Evolutionary conservation across 257 asterid genomes (phyloP).

Genomic region (Parsonsia alboflavescens): DNA sequence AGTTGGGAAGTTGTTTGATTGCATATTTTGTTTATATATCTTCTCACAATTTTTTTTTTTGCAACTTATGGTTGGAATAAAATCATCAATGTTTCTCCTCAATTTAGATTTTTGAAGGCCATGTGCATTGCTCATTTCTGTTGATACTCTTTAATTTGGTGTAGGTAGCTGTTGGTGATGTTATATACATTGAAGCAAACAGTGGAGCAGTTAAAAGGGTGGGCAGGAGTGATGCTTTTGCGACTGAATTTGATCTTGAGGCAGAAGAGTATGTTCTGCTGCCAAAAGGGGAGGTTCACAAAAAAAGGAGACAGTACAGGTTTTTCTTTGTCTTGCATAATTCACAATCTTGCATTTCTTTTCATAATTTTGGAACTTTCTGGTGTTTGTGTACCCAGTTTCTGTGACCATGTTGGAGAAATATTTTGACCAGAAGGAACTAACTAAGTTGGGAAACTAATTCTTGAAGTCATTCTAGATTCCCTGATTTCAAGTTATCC

Average conservation of each 20-base stretch:
- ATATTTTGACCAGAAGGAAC: background rate
- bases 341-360: background rate
- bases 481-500: background rate
- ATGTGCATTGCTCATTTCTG: too few relatives aligned
- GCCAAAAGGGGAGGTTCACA: conserved; percentile 98
- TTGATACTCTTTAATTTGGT: background rate
- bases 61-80: background rate
- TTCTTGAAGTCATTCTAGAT: background rate
- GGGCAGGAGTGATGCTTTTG: conserved; percentile 96
- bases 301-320: conserved; percentile 98
- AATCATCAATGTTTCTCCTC: background rate
- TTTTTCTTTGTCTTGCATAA: conserved; percentile 19
- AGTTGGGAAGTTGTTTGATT: background rate
- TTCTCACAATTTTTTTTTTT: background rate
- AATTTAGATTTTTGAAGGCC: too few relatives aligned
- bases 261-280: conserved; percentile 98
- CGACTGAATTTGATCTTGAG: conserved; percentile 94
- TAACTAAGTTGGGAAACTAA: background rate
- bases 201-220: conserved; percentile 99
- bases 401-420: background rate
- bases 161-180: conserved; percentile 99
- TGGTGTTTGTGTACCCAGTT: background rate
- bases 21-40: background rate
- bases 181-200: conserved; percentile 84
- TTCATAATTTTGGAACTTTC: background rate